Conservation (phyloP, 306 rosid species). For the Coriaria nepalensis region DNA sequence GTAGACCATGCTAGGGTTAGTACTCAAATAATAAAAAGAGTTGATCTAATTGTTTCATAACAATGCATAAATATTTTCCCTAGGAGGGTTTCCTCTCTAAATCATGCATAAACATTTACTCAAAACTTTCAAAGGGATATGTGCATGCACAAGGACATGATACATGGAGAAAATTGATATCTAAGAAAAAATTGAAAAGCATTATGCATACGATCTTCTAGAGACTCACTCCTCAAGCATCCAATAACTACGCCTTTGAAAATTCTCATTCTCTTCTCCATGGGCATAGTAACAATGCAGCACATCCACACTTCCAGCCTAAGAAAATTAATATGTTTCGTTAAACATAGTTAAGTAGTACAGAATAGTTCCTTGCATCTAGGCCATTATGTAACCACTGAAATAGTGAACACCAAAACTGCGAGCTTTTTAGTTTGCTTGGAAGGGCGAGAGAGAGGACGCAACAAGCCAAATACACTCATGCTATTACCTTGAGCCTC, state of each 20-base stretch:
- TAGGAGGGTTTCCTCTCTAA: too few relatives aligned
- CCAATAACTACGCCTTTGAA: constrained; percentile 90
- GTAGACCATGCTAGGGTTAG: too few relatives aligned
- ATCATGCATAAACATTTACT: too few relatives aligned
- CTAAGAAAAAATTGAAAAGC: background rate
- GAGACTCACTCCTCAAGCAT: constrained; percentile 78
- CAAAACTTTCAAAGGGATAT: too few relatives aligned
- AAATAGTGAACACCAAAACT: background rate
- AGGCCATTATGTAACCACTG: background rate
- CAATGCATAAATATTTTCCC: too few relatives aligned
- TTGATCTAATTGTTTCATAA: too few relatives aligned
- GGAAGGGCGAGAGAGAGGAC: background rate
- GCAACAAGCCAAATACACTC: background rate
- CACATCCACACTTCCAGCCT: constrained; percentile 76
- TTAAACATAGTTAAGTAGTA: background rate
- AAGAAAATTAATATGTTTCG: constrained; percentile 13
- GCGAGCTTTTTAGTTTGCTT: constrained; percentile 3
- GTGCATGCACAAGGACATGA: too few relatives aligned
- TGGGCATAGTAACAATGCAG: constrained; percentile 89
- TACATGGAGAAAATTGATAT: too few relatives aligned
- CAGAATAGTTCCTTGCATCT: background rate
- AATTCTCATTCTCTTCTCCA: constrained; percentile 68
- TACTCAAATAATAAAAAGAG: too few relatives aligned
- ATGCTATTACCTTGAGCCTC: constrained; percentile 59
- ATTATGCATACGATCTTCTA: constrained; percentile 3